A percentile compares a stretch with the other conserved stretches of the same genome.
phyloP scores from a whole-genome alignment of 192 early-diverging fungal genomes.

The Obelidium mucronatum region DNA sequence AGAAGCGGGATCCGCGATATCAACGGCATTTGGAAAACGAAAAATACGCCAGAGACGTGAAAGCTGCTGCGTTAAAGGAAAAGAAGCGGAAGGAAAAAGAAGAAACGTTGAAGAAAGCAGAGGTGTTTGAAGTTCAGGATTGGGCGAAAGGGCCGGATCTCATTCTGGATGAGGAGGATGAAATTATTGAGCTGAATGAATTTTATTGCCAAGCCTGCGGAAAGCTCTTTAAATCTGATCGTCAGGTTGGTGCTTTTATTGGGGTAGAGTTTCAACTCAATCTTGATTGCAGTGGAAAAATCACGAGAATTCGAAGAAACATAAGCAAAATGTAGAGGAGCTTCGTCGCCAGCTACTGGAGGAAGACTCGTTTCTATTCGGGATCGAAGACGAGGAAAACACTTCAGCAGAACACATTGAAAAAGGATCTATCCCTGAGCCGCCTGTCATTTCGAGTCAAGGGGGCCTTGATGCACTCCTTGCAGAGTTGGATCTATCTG shows the following conservation, averaged over 20 bases:
- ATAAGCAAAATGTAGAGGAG: conserved; percentile 79
- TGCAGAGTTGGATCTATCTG: neutral
- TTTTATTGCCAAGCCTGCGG: conserved; percentile 88
- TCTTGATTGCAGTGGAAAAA: conserved; percentile 69
- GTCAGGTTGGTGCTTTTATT: conserved; percentile 43
- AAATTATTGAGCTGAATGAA: conserved; percentile 50
- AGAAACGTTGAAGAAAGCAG: conserved; percentile 43
- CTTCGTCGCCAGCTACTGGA: conserved; percentile 74
- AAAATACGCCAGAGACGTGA: conserved; percentile 66
- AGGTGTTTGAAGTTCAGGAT: conserved; percentile 40
- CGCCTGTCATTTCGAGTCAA: neutral
- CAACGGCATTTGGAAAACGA: conserved; percentile 67
- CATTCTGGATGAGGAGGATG: conserved; percentile 46
- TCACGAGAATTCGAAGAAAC: conserved; percentile 89
- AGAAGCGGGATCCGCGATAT: conserved; percentile 91
- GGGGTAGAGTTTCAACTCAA: neutral
- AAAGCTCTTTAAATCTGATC: conserved; percentile 83
- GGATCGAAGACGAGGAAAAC: neutral
- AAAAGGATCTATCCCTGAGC: neutral
- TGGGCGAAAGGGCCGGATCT: conserved; percentile 46
- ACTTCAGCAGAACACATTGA: neutral
- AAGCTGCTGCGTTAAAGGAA: conserved; percentile 65
- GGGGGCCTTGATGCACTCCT: neutral
- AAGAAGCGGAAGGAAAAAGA: conserved; percentile 60
- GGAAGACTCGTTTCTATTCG: neutral